Conservation (phyloP, 2,329 filamentous ascomycete species). For the Apiospora rasikravindrae region DNA sequence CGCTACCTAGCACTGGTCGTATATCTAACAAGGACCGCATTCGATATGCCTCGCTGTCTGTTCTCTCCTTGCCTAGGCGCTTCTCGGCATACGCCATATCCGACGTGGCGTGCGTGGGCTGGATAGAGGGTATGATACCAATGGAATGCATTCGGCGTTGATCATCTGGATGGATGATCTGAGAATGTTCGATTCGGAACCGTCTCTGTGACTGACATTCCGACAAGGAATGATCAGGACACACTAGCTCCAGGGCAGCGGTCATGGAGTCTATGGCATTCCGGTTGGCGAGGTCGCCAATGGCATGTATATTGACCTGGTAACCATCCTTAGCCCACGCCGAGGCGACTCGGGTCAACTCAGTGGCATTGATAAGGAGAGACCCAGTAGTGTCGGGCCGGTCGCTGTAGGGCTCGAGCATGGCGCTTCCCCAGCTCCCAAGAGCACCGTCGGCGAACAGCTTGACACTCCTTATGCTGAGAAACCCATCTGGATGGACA, state of each 20-base stretch:
- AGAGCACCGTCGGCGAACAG: conserved; percentile 74
- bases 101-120: conserved; percentile 74
- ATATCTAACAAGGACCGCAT: conserved; percentile 66
- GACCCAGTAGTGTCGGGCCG: conserved; percentile 65
- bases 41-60: conserved; percentile 64
- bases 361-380: conserved; percentile 68
- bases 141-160: conserved; percentile 62
- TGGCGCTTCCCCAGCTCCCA: conserved; percentile 73
- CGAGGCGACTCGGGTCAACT: conserved; percentile 57
- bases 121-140: conserved; percentile 70
- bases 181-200: conserved; percentile 73
- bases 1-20: conserved; percentile 66
- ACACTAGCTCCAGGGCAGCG: conserved; percentile 58
- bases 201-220: conserved; percentile 60
- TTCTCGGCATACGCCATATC: conserved; percentile 71
- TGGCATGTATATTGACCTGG: conserved; percentile 76
- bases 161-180: conserved; percentile 71
- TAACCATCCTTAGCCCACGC: conserved; percentile 66
- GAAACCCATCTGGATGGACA: conserved; percentile 50
- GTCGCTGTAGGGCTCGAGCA: conserved; percentile 74
- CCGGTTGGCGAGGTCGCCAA: conserved; percentile 72
- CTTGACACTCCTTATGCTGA: conserved; percentile 69
- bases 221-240: conserved; percentile 48
- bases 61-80: conserved; percentile 63
- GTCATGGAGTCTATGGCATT: conserved; percentile 68